A percentile compares a stretch with the other conserved stretches of the same genome.
These are phyloP conservation scores for Candida glaebosa DNA, from an alignment of 805 yeast genomes.

Conservation along the genomic window DNA sequence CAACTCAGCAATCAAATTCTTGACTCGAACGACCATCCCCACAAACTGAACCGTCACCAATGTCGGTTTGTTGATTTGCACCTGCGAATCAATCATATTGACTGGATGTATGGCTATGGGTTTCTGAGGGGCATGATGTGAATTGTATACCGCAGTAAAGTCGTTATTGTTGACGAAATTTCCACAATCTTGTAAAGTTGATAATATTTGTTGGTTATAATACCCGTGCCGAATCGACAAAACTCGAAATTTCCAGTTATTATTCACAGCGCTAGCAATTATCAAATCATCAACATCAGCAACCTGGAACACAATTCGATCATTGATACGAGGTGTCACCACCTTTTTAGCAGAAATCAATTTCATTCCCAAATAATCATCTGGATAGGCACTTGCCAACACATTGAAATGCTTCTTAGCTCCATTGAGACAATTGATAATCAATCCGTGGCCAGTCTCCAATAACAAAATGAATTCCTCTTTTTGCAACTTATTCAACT, in stretches of 20 bases:
- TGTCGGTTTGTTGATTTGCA: slow-evolving; percentile 29
- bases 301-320: slow-evolving; percentile 58
- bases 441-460: slow-evolving; percentile 47
- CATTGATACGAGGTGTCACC: slow-evolving; percentile 70
- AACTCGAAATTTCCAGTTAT: slow-evolving; percentile 59
- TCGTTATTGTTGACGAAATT: slow-evolving; percentile 9
- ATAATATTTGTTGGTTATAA: slow-evolving; percentile 31
- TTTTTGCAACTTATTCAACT: slow-evolving; percentile 23
- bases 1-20: slow-evolving; percentile 54
- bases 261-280: slow-evolving; percentile 62
- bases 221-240: slow-evolving; percentile 45
- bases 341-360: slow-evolving; percentile 55
- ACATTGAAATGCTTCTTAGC: slow-evolving; percentile 27
- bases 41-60: slow-evolving; percentile 63
- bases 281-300: slow-evolving; percentile 45
- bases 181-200: slow-evolving; percentile 5
- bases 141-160: slow-evolving; percentile 9
- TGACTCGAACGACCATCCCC: slow-evolving; percentile 67
- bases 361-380: slow-evolving; percentile 7
- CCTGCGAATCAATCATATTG: slow-evolving; percentile 2
- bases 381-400: slow-evolving; percentile 17
- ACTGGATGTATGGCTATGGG: not conserved
- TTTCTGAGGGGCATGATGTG: slow-evolving; percentile 1
- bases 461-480: slow-evolving; percentile 53
- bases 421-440: slow-evolving; percentile 51